Evolutionary conservation across 495 filamentous ascomycete genomes (phyloP).

Genomic region (Lophium mytilinum): DNA sequence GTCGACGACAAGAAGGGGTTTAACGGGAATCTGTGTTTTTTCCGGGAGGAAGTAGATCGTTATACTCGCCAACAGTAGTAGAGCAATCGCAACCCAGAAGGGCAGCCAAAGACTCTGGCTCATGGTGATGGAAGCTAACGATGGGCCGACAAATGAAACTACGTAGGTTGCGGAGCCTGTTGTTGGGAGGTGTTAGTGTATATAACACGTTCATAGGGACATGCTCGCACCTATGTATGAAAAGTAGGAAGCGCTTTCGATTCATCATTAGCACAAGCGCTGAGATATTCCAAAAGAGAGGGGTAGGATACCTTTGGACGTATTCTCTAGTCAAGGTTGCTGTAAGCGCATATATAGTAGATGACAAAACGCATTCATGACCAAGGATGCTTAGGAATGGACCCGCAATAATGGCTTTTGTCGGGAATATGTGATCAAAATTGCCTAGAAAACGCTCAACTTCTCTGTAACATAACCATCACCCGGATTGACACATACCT

Average conservation of each 20-base stretch:
- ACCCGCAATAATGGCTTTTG: conserved; percentile 19
- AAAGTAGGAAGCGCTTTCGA: conserved; percentile 16
- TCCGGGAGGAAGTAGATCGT: conserved; percentile 11
- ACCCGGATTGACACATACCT: conserved; percentile 8
- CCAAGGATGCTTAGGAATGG: conserved; percentile 20
- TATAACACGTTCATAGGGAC: too few species aligned
- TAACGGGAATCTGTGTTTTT: background rate
- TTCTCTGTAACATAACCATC: background rate
- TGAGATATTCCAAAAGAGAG: background rate
- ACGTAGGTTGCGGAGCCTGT: conserved; percentile 17
- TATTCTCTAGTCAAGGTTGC: conserved; percentile 14
- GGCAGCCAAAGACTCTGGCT: conserved; percentile 21
- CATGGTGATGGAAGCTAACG: conserved; percentile 23
- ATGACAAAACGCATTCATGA: conserved; percentile 23
- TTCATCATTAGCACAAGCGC: background rate
- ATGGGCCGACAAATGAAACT: conserved; percentile 17
- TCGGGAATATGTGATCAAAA: conserved; percentile 9
- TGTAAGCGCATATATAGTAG: conserved; percentile 16
- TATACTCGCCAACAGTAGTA: conserved; percentile 14
- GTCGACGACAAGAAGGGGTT: background rate
- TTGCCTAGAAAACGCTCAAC: conserved; percentile 7
- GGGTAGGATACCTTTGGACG: conserved; percentile 5
- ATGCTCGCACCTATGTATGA: conserved; percentile 9
- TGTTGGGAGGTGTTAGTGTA: too few species aligned
- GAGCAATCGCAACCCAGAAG: conserved; percentile 16